Evolutionary conservation across 163 green algal species (phyloP), one percentile per base, ranked within the genome.

Genomic region (Chlorella variabilis): DNA sequence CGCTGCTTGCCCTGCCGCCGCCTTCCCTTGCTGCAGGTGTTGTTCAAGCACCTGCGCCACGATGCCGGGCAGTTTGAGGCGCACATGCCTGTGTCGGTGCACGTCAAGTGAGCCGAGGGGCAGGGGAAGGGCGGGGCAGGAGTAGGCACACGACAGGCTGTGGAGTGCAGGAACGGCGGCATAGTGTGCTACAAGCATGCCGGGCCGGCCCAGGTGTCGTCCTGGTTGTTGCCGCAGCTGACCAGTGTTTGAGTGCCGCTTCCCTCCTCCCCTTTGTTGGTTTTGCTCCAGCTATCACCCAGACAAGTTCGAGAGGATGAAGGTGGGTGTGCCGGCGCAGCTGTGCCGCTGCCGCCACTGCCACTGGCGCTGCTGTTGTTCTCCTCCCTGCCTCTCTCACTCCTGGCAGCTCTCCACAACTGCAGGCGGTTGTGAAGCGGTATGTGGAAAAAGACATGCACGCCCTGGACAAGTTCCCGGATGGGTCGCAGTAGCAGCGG

Each of bases 261-360:
- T 23, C 42, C 15, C 68, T 23, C 29, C 20, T 38, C 20, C 36
- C 11, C 23, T 34, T 61, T 4, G 13, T 27, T 61, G 23, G 18
- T 20, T 33, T 33, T 36, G 54, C 15, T 27, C 23, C 56, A 69
- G 56, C 59, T 73, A 62, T 29, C 83, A 88, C 58, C 78, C 87
- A 15, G 77, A 90, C 62, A 91, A 91, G 78, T 78, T 86, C 48
- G 68, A 86, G 23, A 76, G 87, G 20, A 87, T 91, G 87, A 34
- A 67, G 38, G 82, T 13, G 51, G 4, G 34, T 48, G 17, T 2
- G 1, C 31, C 29, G 17, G 7, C 23, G 34, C 63, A 17, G 59
- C 59, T 15, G n/a, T 54, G 45, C 17, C n/a, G 25, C 21, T n/a
- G 3, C n/a, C n/a, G 25, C 17, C 23, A 15, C 27, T 34, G 58